Base-by-base conservation (phyloP, 495 filamentous ascomycete species). In the Stereocaulon alpinum region DNA sequence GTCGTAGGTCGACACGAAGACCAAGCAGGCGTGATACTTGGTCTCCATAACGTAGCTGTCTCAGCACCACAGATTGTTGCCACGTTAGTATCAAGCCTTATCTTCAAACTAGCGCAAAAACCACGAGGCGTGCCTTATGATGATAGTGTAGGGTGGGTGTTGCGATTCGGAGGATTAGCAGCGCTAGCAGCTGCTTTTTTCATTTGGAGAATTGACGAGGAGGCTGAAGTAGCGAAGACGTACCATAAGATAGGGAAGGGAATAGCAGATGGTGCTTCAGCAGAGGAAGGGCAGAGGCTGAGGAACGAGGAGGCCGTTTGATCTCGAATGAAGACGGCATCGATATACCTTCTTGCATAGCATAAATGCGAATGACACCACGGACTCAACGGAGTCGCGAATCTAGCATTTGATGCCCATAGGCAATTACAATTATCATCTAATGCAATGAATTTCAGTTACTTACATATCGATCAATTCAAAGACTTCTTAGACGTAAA, bases 41-140 rank as follows among this genome's bases (percentile, higher is more conserved):
- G 91, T 2, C 85, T 96, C 24, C 91, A 96, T 72, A 96, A 96
- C 69, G 89, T 96, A 70, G 86, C 90, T 29, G 83, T 96, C 60
- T 86, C 88, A 0, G 81, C 89, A 22, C 91, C 91, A 15, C 91
- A 96, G 70, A 87, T 95, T 55, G 79, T 96, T 40, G 89, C 90
- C 17, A 95, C 89, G 49, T 70, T 96, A 32, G 80, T 83, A 5
- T 88, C 86, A 61, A 89, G 84, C 69, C 77, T 84, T 51, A 87
- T 96, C 55, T 96, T 96, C 73, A 82, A 80, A 62, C 69, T 79
- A 30, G 78, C 89, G 64, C 91, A 96, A 71, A 93, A 91, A 70
- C 87, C 87, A 11, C 76, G 91, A 54, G 90, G 89, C 15, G 79
- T 76, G 43, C 84, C 87, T 6, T 91, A 87, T 60, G 91, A 96